Evolutionary conservation across 2,329 filamentous ascomycete species (phyloP), one percentile per base, ranked within the genome.

Genomic region (Aspergillus costaricaensis): DNA sequence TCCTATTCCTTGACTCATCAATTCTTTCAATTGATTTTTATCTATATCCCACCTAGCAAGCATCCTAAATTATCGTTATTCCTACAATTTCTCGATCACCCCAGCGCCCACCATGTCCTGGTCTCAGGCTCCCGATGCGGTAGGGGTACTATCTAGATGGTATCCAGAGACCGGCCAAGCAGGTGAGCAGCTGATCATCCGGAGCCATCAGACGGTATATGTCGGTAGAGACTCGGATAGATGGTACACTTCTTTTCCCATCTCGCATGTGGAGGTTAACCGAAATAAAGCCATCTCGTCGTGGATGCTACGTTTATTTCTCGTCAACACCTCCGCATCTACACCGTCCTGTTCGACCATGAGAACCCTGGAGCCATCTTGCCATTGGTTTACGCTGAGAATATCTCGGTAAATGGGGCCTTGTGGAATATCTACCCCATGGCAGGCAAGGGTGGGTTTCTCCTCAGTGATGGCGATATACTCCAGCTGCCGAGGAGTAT

Each of bases 381-480:
- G 2, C 75, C 77, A 1, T 68, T 81, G 21, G 74, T 81, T 5
- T 81, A 80, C 58, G 78, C 75, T 3, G 70, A 80, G 60, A 76
- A 81, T 63, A 48, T 78, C 1, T 81, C 80, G 2, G 65, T 64
- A 23, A 79, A 80, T 58, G 78, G 79, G 4, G 76, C 72, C 0
- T 65, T 64, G 21, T 80, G 77, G 76, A 79, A 79, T 58, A 72
- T 67, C 1, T 68, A 69, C 27, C 60, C 64, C 12, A 77, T 79
- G 60, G 72, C 69, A 56, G 69, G 66, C 0, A 72, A 69, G 44
- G 71, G 71, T 5, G 72, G 70, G 21, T 74, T 75, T 39, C 70
- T 80, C 2, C 65, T 80, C 2, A 74, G 74, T 50, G 65, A 78
- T 60, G 75, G 73, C 5, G 78, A 81, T 63, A 67, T 72, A 14